These are phyloP conservation scores for Ophiostoma angusticollis DNA, from an alignment of 2,329 filamentous ascomycete genomes.

Conservation along the genomic window DNA sequence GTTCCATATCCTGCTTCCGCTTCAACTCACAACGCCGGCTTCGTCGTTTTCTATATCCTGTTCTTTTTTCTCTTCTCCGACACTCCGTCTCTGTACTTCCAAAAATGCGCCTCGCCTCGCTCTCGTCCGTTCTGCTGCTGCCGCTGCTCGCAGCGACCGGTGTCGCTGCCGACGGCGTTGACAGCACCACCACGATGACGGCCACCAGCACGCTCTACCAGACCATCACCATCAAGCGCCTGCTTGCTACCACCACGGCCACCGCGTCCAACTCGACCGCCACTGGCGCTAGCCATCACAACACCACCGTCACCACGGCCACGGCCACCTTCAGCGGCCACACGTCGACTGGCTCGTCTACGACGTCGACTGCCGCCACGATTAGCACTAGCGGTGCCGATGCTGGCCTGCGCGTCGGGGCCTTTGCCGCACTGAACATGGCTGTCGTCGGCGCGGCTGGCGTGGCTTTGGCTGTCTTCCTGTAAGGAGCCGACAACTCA, in stretches of 20 bases:
- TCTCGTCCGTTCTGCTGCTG: slow-evolving; percentile 1
- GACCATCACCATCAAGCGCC: slow-evolving; percentile 28
- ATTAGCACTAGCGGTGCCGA: slow-evolving; percentile 30
- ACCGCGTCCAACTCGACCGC: slow-evolving; percentile 24
- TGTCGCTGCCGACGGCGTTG: neutral
- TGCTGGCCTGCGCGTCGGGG: slow-evolving; percentile 35
- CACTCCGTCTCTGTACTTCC: too few relatives aligned
- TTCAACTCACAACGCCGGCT: too few relatives aligned
- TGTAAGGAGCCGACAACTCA: too few relatives aligned
- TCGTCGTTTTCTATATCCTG: too few relatives aligned
- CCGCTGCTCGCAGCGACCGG: neutral
- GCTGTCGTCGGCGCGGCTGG: slow-evolving; percentile 30
- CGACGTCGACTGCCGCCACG: slow-evolving; percentile 20
- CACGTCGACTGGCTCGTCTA: slow-evolving; percentile 20
- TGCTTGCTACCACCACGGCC: slow-evolving; percentile 23
- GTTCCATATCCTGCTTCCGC: too few relatives aligned
- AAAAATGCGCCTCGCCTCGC: slow-evolving; percentile 1
- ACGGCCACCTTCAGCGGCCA: slow-evolving; percentile 19
- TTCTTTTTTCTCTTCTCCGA: neutral
- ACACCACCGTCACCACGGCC: slow-evolving; percentile 18
- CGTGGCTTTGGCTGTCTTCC: slow-evolving; percentile 31
- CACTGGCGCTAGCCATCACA: slow-evolving; percentile 12
- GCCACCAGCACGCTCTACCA: slow-evolving; percentile 37
- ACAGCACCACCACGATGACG: slow-evolving; percentile 36
- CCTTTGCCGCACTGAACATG: slow-evolving; percentile 37